Conservation (phyloP, 805 yeast genomes). For the Lipomyces starkeyi region DNA sequence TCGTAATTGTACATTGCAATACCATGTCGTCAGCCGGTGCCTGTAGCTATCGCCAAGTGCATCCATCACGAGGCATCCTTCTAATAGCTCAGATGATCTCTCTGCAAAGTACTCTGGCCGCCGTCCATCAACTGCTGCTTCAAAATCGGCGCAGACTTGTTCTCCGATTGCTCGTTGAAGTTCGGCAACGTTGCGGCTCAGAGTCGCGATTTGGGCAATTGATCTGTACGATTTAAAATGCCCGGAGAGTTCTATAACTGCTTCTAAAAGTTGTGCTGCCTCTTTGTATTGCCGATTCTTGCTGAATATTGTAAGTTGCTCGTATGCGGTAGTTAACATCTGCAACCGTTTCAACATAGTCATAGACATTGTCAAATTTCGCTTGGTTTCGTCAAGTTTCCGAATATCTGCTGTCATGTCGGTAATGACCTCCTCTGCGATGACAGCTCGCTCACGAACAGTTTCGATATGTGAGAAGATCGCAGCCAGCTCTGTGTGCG, state of each 20-base stretch:
- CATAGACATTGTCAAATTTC: slow-evolving; percentile 82
- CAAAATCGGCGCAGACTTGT: slow-evolving; percentile 77
- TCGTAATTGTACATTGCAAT: slow-evolving; percentile 66
- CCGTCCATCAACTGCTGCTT: slow-evolving; percentile 53
- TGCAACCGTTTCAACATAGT: slow-evolving; percentile 85
- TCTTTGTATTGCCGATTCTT: slow-evolving; percentile 57
- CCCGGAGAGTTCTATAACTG: slow-evolving; percentile 71
- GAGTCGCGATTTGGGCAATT: slow-evolving; percentile 74
- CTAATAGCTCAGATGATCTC: slow-evolving; percentile 44
- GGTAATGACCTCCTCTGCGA: slow-evolving; percentile 67
- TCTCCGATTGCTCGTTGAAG: slow-evolving; percentile 67
- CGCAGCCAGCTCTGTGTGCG: slow-evolving; percentile 30
- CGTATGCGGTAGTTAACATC: slow-evolving; percentile 79
- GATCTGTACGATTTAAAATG: slow-evolving; percentile 82
- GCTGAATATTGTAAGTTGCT: slow-evolving; percentile 58
- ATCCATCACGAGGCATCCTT: slow-evolving; percentile 78
- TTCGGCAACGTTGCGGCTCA: slow-evolving; percentile 64
- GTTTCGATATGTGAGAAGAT: slow-evolving; percentile 49
- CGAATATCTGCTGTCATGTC: slow-evolving; percentile 79
- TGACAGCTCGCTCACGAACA: slow-evolving; percentile 56
- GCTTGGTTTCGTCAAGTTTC: slow-evolving; percentile 78
- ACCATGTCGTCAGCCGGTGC: slow-evolving; percentile 73
- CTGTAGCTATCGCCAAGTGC: slow-evolving; percentile 61
- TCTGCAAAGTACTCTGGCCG: slow-evolving; percentile 42
- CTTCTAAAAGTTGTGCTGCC: slow-evolving; percentile 66